A percentile compares a stretch with the other conserved stretches of the same genome.
phyloP scores from a whole-genome alignment of 208 protist species.

The Wallacemonas collosoma region DNA sequence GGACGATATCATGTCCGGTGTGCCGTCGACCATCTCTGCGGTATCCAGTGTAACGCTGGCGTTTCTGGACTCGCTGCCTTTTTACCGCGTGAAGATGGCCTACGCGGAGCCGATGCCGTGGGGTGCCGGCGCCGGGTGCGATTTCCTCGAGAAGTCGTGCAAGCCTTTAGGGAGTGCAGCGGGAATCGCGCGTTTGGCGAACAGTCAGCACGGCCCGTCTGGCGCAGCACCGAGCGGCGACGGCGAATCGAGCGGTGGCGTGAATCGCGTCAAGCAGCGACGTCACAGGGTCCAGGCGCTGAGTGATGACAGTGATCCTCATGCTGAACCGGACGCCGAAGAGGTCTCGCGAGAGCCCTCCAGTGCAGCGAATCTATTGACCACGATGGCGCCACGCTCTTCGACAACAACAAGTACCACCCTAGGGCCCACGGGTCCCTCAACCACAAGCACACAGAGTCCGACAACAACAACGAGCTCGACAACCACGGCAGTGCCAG shows the following conservation, averaged over 20 bases:
- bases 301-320: background rate
- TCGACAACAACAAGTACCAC: background rate
- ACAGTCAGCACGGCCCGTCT: background rate
- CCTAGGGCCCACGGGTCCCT: background rate
- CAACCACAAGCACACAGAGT: background rate
- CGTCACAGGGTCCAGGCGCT: background rate
- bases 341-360: too few relatives aligned
- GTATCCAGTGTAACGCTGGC: conserved; percentile 67
- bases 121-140: conserved; percentile 16
- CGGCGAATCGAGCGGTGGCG: too few relatives aligned
- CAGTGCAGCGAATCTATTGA: background rate
- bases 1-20: conserved; percentile 83
- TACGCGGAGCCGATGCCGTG: conserved; percentile 36
- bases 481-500: background rate
- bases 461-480: background rate
- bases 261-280: too few relatives aligned
- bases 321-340: too few relatives aligned
- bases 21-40: conserved; percentile 25
- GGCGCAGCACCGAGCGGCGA: too few relatives aligned
- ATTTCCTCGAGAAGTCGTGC: conserved; percentile 11
- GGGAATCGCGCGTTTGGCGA: background rate
- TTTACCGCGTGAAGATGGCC: conserved; percentile 50
- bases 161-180: background rate
- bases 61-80: conserved; percentile 63
- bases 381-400: background rate